phyloP scores from a whole-genome alignment of 352 stramenopile species.

The Globisporangium radiosum region DNA sequence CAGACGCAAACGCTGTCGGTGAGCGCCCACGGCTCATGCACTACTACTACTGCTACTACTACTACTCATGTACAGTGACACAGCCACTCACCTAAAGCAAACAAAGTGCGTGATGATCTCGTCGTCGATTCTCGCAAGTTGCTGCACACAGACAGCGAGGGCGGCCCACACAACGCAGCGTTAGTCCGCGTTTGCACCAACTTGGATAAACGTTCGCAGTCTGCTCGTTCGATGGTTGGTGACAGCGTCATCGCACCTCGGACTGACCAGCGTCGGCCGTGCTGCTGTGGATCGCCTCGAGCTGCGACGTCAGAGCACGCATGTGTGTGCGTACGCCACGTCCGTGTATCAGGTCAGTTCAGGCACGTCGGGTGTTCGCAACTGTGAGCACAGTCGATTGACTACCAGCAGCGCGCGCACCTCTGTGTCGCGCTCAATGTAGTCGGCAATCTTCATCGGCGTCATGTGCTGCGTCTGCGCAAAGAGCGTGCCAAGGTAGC shows the following conservation, averaged over 20 bases:
- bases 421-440: constrained; percentile 88
- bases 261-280: constrained; percentile 89
- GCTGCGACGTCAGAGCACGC: constrained; percentile 17
- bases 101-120: constrained; percentile 96
- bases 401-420: constrained; percentile 14
- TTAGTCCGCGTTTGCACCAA: not conserved
- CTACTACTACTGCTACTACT: not conserved
- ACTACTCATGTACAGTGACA: no score
- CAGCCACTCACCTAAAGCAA: constrained; percentile 75
- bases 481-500: constrained; percentile 84
- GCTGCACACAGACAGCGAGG: constrained; percentile 21
- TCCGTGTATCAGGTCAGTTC: no score
- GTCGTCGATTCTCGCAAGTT: constrained; percentile 88
- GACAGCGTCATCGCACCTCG: constrained; percentile 26
- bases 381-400: no score
- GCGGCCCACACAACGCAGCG: not conserved
- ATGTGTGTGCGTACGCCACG: not conserved
- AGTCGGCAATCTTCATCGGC: constrained; percentile 76
- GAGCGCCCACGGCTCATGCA: not conserved
- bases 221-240: no score
- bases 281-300: constrained; percentile 90
- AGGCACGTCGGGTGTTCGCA: no score
- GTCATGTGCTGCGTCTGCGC: constrained; percentile 69
- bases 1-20: not conserved
- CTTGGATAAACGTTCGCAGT: not conserved